These are phyloP conservation scores for Chalaropsis ovoidea DNA, from an alignment of 2,329 filamentous ascomycete species.

Conservation along the genomic window DNA sequence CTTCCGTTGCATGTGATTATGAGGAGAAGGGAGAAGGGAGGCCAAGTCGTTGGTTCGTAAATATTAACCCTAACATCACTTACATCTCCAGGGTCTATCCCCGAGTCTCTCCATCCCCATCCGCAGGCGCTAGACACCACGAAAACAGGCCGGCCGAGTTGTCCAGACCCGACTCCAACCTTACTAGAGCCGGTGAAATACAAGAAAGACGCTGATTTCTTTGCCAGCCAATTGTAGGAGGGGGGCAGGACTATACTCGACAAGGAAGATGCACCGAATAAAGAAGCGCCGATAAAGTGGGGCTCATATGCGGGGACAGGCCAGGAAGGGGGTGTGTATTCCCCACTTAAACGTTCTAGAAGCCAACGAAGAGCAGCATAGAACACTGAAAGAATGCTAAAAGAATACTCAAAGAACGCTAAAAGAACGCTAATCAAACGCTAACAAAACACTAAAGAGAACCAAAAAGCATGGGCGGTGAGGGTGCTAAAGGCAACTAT, in stretches of 20 bases:
- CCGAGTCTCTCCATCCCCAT: no score
- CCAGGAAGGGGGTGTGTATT: neutral
- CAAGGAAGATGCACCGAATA: neutral
- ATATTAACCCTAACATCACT: no score
- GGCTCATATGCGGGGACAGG: neutral
- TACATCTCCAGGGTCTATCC: no score
- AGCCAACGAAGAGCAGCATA: neutral
- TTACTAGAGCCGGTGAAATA: neutral
- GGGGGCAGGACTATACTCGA: neutral
- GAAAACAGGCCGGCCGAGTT: neutral
- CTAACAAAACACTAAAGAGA: no score
- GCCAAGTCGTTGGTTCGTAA: no score
- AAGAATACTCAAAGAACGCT: neutral
- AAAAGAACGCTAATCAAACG: neutral
- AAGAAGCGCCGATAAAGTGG: constrained; percentile 4
- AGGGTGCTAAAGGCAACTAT: neutral
- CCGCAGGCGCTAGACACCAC: no score
- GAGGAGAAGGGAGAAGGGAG: no score
- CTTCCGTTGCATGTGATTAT: no score
- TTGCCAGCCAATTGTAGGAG: neutral
- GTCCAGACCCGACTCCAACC: neutral
- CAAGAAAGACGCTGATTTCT: neutral
- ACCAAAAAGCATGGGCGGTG: neutral
- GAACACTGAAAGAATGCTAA: neutral
- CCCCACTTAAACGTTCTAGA: constrained; percentile 6